Base-by-base conservation (phyloP, 495 filamentous ascomycete genomes). In the Trichoderma orchidacearum region DNA sequence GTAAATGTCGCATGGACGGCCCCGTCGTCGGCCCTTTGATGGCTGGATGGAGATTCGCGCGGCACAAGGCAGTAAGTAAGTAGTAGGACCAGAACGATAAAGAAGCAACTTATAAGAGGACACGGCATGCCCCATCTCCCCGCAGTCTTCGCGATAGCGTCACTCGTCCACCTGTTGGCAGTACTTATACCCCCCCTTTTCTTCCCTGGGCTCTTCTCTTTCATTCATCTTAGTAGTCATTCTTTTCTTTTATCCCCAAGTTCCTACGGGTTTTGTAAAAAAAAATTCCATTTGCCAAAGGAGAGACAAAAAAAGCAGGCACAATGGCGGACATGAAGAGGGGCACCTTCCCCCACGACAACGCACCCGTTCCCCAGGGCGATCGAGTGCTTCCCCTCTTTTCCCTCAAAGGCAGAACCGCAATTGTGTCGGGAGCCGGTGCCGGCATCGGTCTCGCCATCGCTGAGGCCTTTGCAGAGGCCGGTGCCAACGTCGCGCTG, bases 401-500 rank as follows among this genome's bases (percentile, higher is more conserved):
- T 72, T 91, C 86, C 11, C 74, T 94, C 45, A 87, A 85, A 67
- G 86, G 87, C 34, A 87, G 83, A 65, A 93, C 88, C 9, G 89
- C 89, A 32, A 87, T 94, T 58, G 82, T 94, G 23, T 84, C 89
- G 4, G 90, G 90, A 30, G 86, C 87, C 23, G 87, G 79, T 28
- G 84, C 85, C 21, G 89, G 90, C 55, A 95, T 95, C 61, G 90
- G 90, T 30, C 72, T 87, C 4, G 79, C 80, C 8, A 81, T 93
- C 18, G 87, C 86, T n/a, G 74, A 90, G 34, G 86, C 77, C 18
- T 66, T 72, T 41, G 89, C 89, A 9, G 90, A 95, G 64, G 84
- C 87, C 23, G 90, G 90, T 34, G 89, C 90, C 32, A 89, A 95
- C 60, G 85, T 95, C 38, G 89, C 86, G 3, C 81, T 95, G 30